phyloP scores from a whole-genome alignment of 2,329 filamentous ascomycete genomes.

The Alternaria viburni region DNA sequence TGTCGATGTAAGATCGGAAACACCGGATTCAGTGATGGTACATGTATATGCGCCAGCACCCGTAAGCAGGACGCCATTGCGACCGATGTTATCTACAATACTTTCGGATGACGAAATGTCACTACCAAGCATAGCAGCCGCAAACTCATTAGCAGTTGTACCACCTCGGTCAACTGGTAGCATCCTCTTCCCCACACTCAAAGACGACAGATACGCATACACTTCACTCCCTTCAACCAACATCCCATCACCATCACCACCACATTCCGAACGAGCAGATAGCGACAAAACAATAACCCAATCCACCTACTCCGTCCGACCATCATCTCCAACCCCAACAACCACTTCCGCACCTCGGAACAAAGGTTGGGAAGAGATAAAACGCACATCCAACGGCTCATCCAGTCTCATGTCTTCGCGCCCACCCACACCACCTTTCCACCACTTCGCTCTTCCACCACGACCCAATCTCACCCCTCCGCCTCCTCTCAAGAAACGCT shows the following conservation, averaged over 20 bases:
- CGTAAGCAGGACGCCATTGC: constrained; percentile 21
- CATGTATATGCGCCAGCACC: constrained; percentile 34
- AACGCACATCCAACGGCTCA: constrained; percentile 15
- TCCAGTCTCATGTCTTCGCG: neutral
- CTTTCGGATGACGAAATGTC: neutral
- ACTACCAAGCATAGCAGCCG: neutral
- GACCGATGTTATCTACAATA: neutral
- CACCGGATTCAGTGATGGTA: constrained; percentile 35
- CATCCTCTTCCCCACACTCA: constrained; percentile 2
- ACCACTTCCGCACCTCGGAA: constrained; percentile 5
- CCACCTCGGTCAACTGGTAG: constrained; percentile 1
- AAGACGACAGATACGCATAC: neutral
- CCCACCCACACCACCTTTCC: constrained; percentile 8
- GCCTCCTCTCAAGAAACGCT: constrained; percentile 21
- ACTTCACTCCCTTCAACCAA: neutral
- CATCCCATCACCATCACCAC: neutral
- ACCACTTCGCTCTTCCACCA: constrained; percentile 5
- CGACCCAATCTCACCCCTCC: constrained; percentile 8
- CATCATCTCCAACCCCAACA: neutral
- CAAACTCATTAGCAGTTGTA: neutral
- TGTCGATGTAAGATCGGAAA: constrained; percentile 36
- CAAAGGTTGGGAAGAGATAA: constrained; percentile 42
- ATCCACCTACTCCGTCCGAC: neutral
- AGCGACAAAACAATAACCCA: neutral
- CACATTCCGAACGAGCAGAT: neutral